These are phyloP conservation scores for Leccinum laetum DNA, from an alignment of 1,284 basidiomycete genomes.

Conservation along the genomic window DNA sequence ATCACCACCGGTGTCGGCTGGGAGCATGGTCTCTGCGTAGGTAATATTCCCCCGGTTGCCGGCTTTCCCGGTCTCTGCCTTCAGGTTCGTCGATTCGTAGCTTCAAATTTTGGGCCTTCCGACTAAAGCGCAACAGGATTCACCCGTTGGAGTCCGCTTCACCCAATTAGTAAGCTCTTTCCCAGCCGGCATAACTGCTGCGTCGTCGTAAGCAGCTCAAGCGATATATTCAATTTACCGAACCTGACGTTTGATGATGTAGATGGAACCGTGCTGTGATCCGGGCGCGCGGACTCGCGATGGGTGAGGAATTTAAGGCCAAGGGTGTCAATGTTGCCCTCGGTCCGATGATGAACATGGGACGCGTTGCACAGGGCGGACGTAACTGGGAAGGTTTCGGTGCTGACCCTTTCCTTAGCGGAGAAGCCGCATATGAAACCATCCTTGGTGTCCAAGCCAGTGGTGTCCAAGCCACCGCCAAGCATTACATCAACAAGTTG, in stretches of 20 bases:
- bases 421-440: constrained; percentile 63
- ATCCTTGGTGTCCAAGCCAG: constrained; percentile 62
- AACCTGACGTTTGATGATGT: background rate
- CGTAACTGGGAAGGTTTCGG: constrained; percentile 77
- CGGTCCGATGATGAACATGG: constrained; percentile 63
- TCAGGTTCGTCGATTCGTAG: constrained; percentile 17
- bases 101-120: background rate
- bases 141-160: constrained; percentile 50
- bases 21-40: constrained; percentile 41
- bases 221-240: background rate
- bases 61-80: constrained; percentile 33
- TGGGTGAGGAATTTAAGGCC: constrained; percentile 71
- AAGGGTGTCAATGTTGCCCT: constrained; percentile 71
- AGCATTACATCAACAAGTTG: constrained; percentile 65
- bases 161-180: constrained; percentile 43
- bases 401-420: constrained; percentile 64
- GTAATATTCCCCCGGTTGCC: constrained; percentile 37
- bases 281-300: constrained; percentile 61
- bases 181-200: constrained; percentile 54
- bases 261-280: constrained; percentile 45
- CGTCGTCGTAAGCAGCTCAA: constrained; percentile 45
- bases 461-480: constrained; percentile 66
- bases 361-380: constrained; percentile 45
- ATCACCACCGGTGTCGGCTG: constrained; percentile 41
- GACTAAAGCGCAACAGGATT: constrained; percentile 37